These are phyloP conservation scores for Jackrogersella multiformis DNA, from an alignment of 495 filamentous ascomycete species.

Conservation along the genomic window DNA sequence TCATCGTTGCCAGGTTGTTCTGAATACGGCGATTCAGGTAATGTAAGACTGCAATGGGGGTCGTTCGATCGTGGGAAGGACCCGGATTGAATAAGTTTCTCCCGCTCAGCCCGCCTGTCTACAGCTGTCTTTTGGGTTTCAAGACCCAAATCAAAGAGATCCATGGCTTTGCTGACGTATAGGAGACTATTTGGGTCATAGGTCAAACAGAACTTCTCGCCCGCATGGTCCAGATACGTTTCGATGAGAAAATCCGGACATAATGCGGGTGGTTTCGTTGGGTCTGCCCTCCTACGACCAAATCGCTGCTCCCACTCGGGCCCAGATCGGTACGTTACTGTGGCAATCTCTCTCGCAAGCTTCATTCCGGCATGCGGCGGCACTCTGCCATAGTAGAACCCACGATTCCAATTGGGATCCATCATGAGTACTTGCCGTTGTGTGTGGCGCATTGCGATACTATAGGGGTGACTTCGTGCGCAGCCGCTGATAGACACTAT, in stretches of 20 bases:
- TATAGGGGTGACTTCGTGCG: constrained; percentile 95
- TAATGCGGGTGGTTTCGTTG: constrained; percentile 83
- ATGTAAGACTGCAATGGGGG: constrained; percentile 77
- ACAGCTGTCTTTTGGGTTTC: constrained; percentile 64
- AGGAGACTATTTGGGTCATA: constrained; percentile 97
- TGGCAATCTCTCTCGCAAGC: constrained; percentile 95
- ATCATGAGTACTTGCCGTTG: constrained; percentile 98
- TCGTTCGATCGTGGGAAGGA: constrained; percentile 42
- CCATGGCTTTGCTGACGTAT: constrained; percentile 99
- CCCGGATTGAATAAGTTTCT: constrained; percentile 43
- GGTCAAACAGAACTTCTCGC: constrained; percentile 98
- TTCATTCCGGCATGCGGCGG: constrained; percentile 98
- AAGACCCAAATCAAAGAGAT: constrained; percentile 90
- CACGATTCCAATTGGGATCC: constrained; percentile 97
- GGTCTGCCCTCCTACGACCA: constrained; percentile 86
- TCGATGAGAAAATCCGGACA: constrained; percentile 98
- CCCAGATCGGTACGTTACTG: constrained; percentile 94
- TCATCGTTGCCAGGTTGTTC: constrained; percentile 64
- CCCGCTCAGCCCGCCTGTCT: constrained; percentile 51
- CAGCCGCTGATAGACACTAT: constrained; percentile 94
- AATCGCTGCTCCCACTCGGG: constrained; percentile 99
- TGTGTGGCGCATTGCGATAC: constrained; percentile 98
- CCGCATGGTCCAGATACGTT: constrained; percentile 97
- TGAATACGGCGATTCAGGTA: constrained; percentile 85
- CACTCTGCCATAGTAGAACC: constrained; percentile 89